phyloP scores from a whole-genome alignment of 2,329 filamentous ascomycete genomes.

The Penicillium carneum region DNA sequence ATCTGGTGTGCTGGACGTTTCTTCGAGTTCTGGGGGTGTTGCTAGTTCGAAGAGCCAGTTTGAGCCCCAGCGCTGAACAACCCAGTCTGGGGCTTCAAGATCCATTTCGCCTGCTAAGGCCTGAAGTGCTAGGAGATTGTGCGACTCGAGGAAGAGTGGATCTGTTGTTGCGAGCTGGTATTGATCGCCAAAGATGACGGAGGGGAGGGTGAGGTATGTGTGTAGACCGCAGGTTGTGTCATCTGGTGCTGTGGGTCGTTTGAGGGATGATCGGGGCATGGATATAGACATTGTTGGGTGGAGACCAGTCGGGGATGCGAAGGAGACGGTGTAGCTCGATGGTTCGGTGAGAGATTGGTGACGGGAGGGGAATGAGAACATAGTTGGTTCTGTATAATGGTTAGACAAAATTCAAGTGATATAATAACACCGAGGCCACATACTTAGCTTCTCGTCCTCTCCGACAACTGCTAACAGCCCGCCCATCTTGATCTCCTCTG shows the following conservation, averaged over 20 bases:
- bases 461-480: slow-evolving; percentile 82
- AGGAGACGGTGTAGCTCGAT: slow-evolving; percentile 67
- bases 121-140: slow-evolving; percentile 74
- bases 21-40: slow-evolving; percentile 51
- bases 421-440: slow-evolving; percentile 25
- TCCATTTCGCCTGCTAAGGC: slow-evolving; percentile 80
- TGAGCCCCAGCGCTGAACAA: slow-evolving; percentile 78
- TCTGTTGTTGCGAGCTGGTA: slow-evolving; percentile 72
- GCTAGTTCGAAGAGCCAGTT: slow-evolving; percentile 77
- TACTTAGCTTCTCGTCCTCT: slow-evolving; percentile 72
- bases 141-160: slow-evolving; percentile 76
- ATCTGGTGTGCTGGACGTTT: slow-evolving; percentile 13
- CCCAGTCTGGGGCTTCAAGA: slow-evolving; percentile 88
- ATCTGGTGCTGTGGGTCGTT: slow-evolving; percentile 56
- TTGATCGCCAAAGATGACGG: slow-evolving; percentile 80
- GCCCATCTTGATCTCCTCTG: slow-evolving; percentile 77
- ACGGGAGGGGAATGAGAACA: slow-evolving; percentile 84
- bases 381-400: slow-evolving; percentile 65
- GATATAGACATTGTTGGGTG: slow-evolving; percentile 79
- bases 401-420: slow-evolving; percentile 8
- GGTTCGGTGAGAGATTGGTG: slow-evolving; percentile 67
- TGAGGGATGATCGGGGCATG: slow-evolving; percentile 61
- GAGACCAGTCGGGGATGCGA: slow-evolving; percentile 76
- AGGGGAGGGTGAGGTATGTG: slow-evolving; percentile 82
- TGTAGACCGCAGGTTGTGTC: slow-evolving; percentile 74